Conservation (phyloP, 2,329 filamentous ascomycete species). For the Talaromyces islandicus region DNA sequence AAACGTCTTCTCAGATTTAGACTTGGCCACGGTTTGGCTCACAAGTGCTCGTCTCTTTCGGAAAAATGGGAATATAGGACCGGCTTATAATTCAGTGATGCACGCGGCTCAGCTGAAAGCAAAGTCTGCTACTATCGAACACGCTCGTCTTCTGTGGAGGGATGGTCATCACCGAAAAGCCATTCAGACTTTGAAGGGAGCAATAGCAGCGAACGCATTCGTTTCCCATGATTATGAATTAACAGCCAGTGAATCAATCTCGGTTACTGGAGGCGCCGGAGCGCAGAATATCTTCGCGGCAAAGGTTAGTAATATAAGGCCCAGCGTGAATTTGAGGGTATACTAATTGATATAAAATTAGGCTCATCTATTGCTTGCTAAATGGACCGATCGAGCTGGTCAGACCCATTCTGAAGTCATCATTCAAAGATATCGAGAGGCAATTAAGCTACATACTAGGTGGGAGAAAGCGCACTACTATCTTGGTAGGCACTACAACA, state of each 20-base stretch:
- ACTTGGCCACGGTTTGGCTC: conserved; percentile 21
- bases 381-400: conserved; percentile 94
- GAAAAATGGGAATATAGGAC: conserved; percentile 57
- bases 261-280: conserved; percentile 35
- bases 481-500: conserved; percentile 94
- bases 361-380: conserved; percentile 82
- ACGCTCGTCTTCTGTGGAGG: conserved; percentile 87
- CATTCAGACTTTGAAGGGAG: conserved; percentile 82
- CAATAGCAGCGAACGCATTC: conserved; percentile 77
- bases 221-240: conserved; percentile 41
- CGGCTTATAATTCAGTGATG: conserved; percentile 89
- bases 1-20: conserved; percentile 8
- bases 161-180: conserved; percentile 91
- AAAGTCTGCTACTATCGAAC: conserved; percentile 84
- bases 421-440: conserved; percentile 74
- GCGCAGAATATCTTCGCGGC: conserved; percentile 48
- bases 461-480: conserved; percentile 99
- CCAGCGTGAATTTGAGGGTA: conserved; percentile 7
- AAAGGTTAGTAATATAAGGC: conserved; percentile 23
- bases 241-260: conserved; percentile 27
- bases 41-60: conserved; percentile 13
- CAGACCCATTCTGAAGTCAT: conserved; percentile 81
- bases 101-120: conserved; percentile 81
- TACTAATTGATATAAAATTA: conserved; percentile 25
- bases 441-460: conserved; percentile 43